Evolutionary conservation across 2,329 filamentous ascomycete species (phyloP).

Genomic region (Fusarium metavorans): DNA sequence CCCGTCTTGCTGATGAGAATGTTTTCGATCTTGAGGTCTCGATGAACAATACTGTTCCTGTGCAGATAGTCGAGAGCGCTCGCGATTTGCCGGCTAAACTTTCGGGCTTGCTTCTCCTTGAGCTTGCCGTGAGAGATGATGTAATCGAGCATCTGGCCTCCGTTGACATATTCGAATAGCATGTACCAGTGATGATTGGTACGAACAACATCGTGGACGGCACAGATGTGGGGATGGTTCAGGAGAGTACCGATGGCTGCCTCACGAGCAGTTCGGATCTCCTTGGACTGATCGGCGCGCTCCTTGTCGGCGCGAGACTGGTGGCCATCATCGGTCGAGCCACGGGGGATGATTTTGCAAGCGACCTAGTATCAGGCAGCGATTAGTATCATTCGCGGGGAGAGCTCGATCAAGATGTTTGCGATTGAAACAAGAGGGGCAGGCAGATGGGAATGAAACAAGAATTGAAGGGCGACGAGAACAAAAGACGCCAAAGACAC

Average conservation of each 20-base stretch:
- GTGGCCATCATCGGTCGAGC: slow-evolving; percentile 87
- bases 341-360: slow-evolving; percentile 95
- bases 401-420: slow-evolving; percentile 7
- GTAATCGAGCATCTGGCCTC: slow-evolving; percentile 99
- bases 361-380: slow-evolving; percentile 70
- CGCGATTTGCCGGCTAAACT: slow-evolving; percentile 97
- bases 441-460: slow-evolving; percentile 14
- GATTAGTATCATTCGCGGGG: slow-evolving; percentile 28
- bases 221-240: slow-evolving; percentile 95
- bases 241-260: slow-evolving; percentile 95
- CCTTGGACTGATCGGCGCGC: slow-evolving; percentile 94
- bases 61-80: slow-evolving; percentile 98
- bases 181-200: slow-evolving; percentile 99
- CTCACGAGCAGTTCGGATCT: slow-evolving; percentile 93
- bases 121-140: slow-evolving; percentile 98
- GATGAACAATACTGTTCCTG: slow-evolving; percentile 96
- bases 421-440: slow-evolving; percentile 23
- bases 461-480: neutral
- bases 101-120: slow-evolving; percentile 98
- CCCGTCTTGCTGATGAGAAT: slow-evolving; percentile 99
- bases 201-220: slow-evolving; percentile 92
- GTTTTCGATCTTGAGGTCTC: slow-evolving; percentile 98
- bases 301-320: slow-evolving; percentile 80
- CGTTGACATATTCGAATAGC: slow-evolving; percentile 99
- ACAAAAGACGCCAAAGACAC: slow-evolving; percentile 46